A percentile compares a stretch with the other conserved stretches of the same genome.
Evolutionary conservation across 129 eudicot species (phyloP).

Genomic region (Glebionis coronaria): DNA sequence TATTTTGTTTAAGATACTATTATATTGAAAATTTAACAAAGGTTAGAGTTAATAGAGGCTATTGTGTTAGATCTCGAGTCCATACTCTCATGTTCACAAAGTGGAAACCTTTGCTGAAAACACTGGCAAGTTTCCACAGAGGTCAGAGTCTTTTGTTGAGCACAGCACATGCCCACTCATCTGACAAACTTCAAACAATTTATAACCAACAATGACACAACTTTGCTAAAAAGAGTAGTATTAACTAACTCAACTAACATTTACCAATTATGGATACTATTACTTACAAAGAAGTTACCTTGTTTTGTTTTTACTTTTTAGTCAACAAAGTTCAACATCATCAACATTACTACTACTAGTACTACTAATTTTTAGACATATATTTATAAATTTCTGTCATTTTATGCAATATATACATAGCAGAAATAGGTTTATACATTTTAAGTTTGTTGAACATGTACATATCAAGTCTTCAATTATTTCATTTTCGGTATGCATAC

Average conservation of each 20-base stretch:
- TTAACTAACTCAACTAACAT: background rate
- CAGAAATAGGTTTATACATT: background rate
- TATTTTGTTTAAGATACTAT: too few species aligned
- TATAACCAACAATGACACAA: background rate
- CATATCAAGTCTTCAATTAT: background rate
- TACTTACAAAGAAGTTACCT: background rate
- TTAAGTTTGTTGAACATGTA: background rate
- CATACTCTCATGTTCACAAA: conserved; percentile 29
- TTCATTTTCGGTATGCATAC: background rate
- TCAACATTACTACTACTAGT: too few species aligned
- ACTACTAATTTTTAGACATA: too few species aligned
- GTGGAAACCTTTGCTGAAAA: conserved; percentile 31
- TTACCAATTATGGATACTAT: conserved; percentile 14
- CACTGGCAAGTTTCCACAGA: conserved; percentile 27
- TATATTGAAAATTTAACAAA: background rate
- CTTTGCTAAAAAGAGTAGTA: conserved; percentile 8
- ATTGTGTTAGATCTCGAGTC: conserved; percentile 26
- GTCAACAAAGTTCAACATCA: too few species aligned
- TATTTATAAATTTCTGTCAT: background rate
- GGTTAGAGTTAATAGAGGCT: conserved; percentile 17
- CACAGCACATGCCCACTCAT: conserved; percentile 35
- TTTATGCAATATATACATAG: background rate
- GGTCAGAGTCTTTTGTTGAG: conserved; percentile 23
- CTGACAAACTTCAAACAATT: conserved; percentile 30
- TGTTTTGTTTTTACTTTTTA: too few species aligned